These are phyloP conservation scores for Penicillium corylophilum DNA, from an alignment of 2,329 filamentous ascomycete species.

Conservation along the genomic window DNA sequence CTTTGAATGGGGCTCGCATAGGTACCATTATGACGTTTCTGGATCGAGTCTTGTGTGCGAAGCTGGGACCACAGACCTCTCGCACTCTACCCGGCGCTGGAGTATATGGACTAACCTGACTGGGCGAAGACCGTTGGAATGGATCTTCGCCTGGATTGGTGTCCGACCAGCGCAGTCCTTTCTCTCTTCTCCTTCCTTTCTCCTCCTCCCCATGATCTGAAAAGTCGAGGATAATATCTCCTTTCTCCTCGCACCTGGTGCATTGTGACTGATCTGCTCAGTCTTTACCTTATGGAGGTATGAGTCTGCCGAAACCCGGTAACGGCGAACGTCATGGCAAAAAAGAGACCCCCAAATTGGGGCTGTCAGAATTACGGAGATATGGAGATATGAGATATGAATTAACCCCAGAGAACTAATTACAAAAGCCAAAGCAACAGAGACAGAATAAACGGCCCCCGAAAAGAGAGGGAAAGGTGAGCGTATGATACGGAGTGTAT, in stretches of 20 bases:
- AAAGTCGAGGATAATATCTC: neutral
- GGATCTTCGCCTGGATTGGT: slow-evolving; percentile 20
- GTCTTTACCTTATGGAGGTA: neutral
- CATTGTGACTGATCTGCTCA: neutral
- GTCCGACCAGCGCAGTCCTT: neutral
- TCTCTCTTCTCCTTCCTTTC: slow-evolving; percentile 4
- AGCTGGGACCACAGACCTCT: neutral
- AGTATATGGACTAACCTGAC: slow-evolving; percentile 28
- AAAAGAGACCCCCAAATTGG: too few relatives aligned
- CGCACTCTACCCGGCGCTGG: neutral
- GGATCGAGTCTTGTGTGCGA: neutral
- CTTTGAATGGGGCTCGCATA: neutral
- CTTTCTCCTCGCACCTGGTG: neutral
- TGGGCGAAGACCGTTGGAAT: slow-evolving; percentile 28
- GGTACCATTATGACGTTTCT: neutral
- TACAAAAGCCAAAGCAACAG: neutral
- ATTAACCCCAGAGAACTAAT: neutral
- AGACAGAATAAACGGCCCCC: neutral
- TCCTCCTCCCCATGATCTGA: neutral
- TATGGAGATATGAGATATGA: neutral
- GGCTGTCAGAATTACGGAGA: too few relatives aligned
- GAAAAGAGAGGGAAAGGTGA: neutral
- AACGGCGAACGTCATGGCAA: neutral
- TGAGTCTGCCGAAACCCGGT: neutral
- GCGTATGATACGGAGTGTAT: slow-evolving; percentile 8